Conservation (phyloP, 257 asterid genomes). For the Scutellaria minor region DNA sequence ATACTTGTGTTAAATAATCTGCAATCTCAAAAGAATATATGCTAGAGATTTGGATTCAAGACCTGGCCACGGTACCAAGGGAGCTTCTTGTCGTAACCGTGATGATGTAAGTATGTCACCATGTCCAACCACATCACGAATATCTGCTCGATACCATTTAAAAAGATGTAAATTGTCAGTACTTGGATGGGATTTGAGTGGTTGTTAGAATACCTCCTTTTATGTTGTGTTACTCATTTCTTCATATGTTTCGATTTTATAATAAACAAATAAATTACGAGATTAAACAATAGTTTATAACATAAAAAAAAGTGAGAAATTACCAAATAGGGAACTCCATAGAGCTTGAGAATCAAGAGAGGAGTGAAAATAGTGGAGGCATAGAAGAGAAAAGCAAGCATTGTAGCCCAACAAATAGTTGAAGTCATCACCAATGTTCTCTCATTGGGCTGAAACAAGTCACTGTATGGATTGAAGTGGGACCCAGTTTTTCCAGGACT, state of each 20-base stretch:
- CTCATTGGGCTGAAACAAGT: constrained; percentile 64
- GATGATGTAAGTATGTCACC: constrained; percentile 88
- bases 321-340: constrained; percentile 80
- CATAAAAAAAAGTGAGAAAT: background rate
- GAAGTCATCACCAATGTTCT: constrained; percentile 62
- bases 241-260: background rate
- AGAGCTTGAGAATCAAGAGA: constrained; percentile 56
- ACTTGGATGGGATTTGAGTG: too few species aligned
- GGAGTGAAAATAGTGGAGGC: constrained; percentile 52
- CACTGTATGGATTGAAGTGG: constrained; percentile 82
- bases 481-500: constrained; percentile 95
- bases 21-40: constrained; percentile 16
- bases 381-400: constrained; percentile 60
- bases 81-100: constrained; percentile 74
- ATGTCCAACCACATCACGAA: constrained; percentile 82
- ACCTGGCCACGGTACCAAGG: constrained; percentile 98
- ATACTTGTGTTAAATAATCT: background rate
- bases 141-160: constrained; percentile 43
- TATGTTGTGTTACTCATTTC: too few species aligned
- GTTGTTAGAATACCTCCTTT: too few species aligned
- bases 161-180: too few species aligned
- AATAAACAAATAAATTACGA: background rate
- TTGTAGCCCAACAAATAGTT: constrained; percentile 72
- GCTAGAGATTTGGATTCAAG: background rate
- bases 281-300: too few species aligned